Evolutionary conservation across 2,329 filamentous ascomycete species (phyloP).

Genomic region (Hortaea sp.): DNA sequence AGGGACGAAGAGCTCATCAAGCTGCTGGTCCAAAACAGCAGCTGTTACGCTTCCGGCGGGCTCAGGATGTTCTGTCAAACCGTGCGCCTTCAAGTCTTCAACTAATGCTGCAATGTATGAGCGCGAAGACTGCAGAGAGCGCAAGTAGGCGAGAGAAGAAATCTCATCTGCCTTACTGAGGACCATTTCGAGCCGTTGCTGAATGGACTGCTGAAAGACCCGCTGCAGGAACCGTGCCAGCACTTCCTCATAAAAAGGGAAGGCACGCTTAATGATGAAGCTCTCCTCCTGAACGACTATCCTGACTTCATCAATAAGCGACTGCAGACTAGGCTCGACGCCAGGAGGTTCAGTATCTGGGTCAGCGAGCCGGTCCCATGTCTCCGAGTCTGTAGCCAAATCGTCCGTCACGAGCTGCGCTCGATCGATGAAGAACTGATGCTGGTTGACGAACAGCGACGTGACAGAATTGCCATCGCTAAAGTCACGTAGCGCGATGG

Average conservation of each 20-base stretch:
- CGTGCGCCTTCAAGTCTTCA: constrained; percentile 88
- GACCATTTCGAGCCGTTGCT: constrained; percentile 90
- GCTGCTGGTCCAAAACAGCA: constrained; percentile 55
- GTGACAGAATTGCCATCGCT: constrained; percentile 93
- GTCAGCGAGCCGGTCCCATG: constrained; percentile 86
- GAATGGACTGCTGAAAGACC: constrained; percentile 95
- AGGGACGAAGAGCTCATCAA: constrained; percentile 57
- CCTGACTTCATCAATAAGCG: constrained; percentile 84
- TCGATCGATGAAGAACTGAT: constrained; percentile 97
- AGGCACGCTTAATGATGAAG: constrained; percentile 89
- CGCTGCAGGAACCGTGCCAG: constrained; percentile 86
- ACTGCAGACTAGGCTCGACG: constrained; percentile 85
- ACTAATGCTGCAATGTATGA: constrained; percentile 80
- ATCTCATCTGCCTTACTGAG: constrained; percentile 87
- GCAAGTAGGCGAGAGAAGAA: constrained; percentile 82
- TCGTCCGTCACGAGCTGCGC: constrained; percentile 87
- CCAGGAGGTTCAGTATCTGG: constrained; percentile 86
- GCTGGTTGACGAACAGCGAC: constrained; percentile 93
- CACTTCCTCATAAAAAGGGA: constrained; percentile 92
- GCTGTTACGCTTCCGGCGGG: constrained; percentile 78
- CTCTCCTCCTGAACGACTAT: constrained; percentile 96
- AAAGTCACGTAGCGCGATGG: constrained; percentile 88
- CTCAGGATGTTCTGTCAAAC: constrained; percentile 89
- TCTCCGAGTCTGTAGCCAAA: constrained; percentile 59
- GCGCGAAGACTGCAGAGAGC: constrained; percentile 81